Evolutionary conservation across 2,329 filamentous ascomycete species (phyloP).

Genomic region (Monosporascus ibericus): DNA sequence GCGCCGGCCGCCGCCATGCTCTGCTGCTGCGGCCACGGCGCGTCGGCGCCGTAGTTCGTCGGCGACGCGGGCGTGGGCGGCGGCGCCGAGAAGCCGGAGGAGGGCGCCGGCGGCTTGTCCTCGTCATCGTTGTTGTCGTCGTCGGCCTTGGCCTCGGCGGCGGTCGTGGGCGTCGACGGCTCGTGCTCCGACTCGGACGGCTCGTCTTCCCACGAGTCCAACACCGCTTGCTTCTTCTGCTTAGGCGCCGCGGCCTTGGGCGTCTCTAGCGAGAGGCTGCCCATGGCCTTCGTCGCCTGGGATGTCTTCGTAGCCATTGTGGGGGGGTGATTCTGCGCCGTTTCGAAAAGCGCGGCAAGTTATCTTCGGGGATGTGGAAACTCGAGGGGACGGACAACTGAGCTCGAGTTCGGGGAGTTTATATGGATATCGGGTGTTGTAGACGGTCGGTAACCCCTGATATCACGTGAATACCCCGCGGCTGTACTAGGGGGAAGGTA

Average conservation of each 20-base stretch:
- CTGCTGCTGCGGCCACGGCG: conserved; percentile 15
- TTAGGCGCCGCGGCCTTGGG: conserved; percentile 15
- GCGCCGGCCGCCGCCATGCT: conserved; percentile 1
- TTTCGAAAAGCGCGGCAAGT: not conserved
- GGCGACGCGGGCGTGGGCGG: conserved; percentile 63
- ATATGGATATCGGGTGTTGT: not conserved
- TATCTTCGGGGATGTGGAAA: not conserved
- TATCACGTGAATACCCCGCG: not conserved
- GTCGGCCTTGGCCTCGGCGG: conserved; percentile 12
- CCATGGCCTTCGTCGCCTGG: conserved; percentile 17
- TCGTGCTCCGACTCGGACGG: conserved; percentile 36
- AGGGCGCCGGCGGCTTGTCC: conserved; percentile 14
- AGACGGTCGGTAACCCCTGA: not conserved
- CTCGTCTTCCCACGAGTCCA: conserved; percentile 77
- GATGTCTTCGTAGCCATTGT: conserved; percentile 17
- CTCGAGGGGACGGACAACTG: too few relatives aligned
- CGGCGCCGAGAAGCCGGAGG: conserved; percentile 43
- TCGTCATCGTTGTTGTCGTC: conserved; percentile 17
- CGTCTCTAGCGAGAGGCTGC: conserved; percentile 25
- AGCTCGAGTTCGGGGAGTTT: not conserved
- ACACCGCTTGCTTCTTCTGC: conserved; percentile 39
- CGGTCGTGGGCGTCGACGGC: conserved; percentile 21
- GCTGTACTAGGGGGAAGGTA: not conserved
- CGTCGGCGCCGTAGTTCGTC: conserved; percentile 25
- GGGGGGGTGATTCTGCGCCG: not conserved